Base-by-base conservation (phyloP, 176 grass and related monocot species). In the Pontederia crassipes region DNA sequence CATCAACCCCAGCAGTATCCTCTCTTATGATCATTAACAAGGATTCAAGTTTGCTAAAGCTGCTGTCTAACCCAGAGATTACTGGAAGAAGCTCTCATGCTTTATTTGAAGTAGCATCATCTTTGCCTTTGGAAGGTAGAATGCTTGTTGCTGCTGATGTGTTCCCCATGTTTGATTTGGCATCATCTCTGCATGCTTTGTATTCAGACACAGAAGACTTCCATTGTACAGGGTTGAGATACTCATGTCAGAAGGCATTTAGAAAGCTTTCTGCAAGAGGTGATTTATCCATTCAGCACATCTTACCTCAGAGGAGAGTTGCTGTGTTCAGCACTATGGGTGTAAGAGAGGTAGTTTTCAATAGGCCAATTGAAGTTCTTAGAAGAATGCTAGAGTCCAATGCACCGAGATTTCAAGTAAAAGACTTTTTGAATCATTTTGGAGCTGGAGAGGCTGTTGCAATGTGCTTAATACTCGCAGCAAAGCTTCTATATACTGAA, bases 401-500 rank as follows among this genome's bases (percentile, higher is more conserved):
- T 73, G 80, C 80, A 63, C 69, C 80, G 47, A 81, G 83, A 75
- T 74, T 72, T 28, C 87, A 91, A 67, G 77, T 97, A 54, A 83
- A 91, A 70, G 92, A 97, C 54, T 88, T 97, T 66, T 97, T 97
- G 64, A 97, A 78, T 49, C 87, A 87, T 48, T 97, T 82, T 65
- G 92, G 92, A 72, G 64, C 78, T 75, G 92, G 86, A 78, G 92
- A 97, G 59, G 81, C 92, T 73, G 83, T 87, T 70, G 92, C 87
- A 55, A 97, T 97, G 87, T 97, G 92, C 71, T 87, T 97, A 75
- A 91, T 88, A 77, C 67, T 97, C 64, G 83, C 92, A 8, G 85
- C 87, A 20, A 86, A 88, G 52, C 72, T 97, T 51, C 78, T 85
- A 45, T 97, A 85, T 71, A 49, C 70, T 59, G 92, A 90, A 84